Conservation (phyloP, 192 early-diverging fungal species). For the Mortierella alpina region DNA sequence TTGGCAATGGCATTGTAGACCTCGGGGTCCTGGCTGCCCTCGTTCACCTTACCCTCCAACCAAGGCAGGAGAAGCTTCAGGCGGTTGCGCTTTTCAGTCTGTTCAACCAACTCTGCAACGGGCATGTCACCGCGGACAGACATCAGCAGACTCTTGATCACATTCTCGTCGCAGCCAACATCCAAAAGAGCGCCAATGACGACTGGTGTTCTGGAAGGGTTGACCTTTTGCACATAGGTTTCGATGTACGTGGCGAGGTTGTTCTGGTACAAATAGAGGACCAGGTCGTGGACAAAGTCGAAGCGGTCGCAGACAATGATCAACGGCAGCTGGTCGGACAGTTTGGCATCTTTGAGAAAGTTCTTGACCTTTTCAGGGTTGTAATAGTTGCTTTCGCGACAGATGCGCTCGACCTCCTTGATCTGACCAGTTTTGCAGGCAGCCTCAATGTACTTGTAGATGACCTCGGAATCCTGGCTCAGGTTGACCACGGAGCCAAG, state of each 20-base stretch:
- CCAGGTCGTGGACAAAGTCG: conserved; percentile 97
- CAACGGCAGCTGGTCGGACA: conserved; percentile 95
- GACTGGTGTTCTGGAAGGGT: conserved; percentile 90
- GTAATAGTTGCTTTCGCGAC: conserved; percentile 95
- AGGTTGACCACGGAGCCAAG: conserved; percentile 96
- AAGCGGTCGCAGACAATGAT: conserved; percentile 99
- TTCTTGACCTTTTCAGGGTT: conserved; percentile 99
- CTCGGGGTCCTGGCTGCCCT: conserved; percentile 88
- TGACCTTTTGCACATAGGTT: conserved; percentile 99
- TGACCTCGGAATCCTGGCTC: conserved; percentile 93
- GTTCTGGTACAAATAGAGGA: conserved; percentile 96
- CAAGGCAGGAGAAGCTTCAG: conserved; percentile 96
- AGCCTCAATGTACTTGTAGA: conserved; percentile 99
- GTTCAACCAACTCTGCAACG: conserved; percentile 86
- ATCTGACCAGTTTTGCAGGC: conserved; percentile 92
- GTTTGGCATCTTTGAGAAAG: conserved; percentile 97
- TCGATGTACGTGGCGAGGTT: conserved; percentile 96
- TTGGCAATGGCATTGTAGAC: conserved; percentile 98
- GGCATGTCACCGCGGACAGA: conserved; percentile 88
- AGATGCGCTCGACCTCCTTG: conserved; percentile 98
- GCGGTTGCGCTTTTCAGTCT: conserved; percentile 96
- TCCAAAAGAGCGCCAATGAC: conserved; percentile 98
- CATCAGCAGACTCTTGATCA: conserved; percentile 91
- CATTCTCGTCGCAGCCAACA: conserved; percentile 95
- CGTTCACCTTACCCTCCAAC: conserved; percentile 90